Base-by-base conservation (phyloP, 495 filamentous ascomycete species). In the Trichoderma erinaceum region DNA sequence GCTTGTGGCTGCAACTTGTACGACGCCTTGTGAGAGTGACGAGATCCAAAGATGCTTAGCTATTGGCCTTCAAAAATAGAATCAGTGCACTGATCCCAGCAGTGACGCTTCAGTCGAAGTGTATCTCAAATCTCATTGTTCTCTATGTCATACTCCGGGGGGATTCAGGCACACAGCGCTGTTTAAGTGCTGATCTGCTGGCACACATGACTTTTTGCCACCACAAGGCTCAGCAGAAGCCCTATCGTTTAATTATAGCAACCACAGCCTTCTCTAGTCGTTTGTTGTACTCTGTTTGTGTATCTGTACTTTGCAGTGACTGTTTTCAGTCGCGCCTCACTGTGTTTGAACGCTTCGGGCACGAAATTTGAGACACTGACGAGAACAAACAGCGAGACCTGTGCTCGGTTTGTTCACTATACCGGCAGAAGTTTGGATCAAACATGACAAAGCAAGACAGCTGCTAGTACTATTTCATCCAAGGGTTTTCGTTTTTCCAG, bases 191-290 rank as follows among this genome's bases (percentile, higher is more conserved):
- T 10, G 48, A 56, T 56, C 11, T 6, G 27, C 27, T 21, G 18
- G 18, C 8, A 32, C 56, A 16, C 56, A 61, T 61, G 56, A 61
- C 56, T 32, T 61, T 38, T 61, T n/a, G 56, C 56, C 56, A 61
- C 56, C 23, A 16, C 15, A 61, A 61, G 56, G 56, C 56, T 61
- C 23, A 61, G 56, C 56, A 2, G 16, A 61, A 61, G 56, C 56
- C 56, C 56, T 61, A 13, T 5, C 2, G 11, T 61, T 61, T 61
- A 61, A 61, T 61, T 61, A 61, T 61, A 61, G 56, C 56, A 61
- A 61, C 56, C 56, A 61, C 25, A 61, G 56, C 56, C 56, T 27
- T 32, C 23, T 27, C 56, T 12, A 12, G 56, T 16, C 10, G 25
- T 16, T 10, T 10, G 0, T 1, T 61, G 56, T 27, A 29, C 23